phyloP scores from a whole-genome alignment of 768 basidiomycete species.

The Boletellus ananas region DNA sequence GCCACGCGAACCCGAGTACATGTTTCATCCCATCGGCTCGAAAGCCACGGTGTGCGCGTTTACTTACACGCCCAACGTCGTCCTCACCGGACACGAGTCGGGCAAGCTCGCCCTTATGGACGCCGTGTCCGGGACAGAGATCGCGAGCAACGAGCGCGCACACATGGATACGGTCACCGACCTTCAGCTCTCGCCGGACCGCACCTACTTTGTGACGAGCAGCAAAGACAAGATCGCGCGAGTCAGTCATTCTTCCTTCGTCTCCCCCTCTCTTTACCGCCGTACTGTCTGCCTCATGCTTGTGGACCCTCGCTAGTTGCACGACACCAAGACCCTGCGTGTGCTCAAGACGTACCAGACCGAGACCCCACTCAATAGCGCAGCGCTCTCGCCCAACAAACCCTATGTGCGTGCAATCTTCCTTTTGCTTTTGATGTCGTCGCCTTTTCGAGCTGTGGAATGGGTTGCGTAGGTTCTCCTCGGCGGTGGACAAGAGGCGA shows the following conservation, averaged over 20 bases:
- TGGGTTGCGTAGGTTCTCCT: constrained; percentile 60
- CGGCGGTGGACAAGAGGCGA: constrained; percentile 97
- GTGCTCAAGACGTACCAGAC: constrained; percentile 92
- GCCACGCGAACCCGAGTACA: constrained; percentile 63
- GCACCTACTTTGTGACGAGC: constrained; percentile 93
- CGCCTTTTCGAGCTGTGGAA: background rate
- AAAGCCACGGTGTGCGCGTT: constrained; percentile 98
- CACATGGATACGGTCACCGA: constrained; percentile 89
- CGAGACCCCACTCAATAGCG: constrained; percentile 94
- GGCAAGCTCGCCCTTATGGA: constrained; percentile 94
- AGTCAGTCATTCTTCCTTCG: constrained; percentile 40
- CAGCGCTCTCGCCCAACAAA: constrained; percentile 75
- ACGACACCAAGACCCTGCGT: constrained; percentile 82
- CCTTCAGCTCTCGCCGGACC: constrained; percentile 84
- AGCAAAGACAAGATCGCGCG: constrained; percentile 96
- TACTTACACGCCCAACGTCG: constrained; percentile 67
- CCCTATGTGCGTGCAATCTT: constrained; percentile 64
- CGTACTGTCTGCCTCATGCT: background rate
- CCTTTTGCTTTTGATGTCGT: background rate
- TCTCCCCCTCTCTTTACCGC: background rate
- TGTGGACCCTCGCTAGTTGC: constrained; percentile 49
- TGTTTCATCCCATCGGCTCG: constrained; percentile 87
- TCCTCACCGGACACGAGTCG: constrained; percentile 95
- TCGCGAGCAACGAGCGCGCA: constrained; percentile 78
- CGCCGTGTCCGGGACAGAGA: constrained; percentile 80